phyloP scores from a whole-genome alignment of 2,329 filamentous ascomycete species.

The Aspergillus puulaauensis region DNA sequence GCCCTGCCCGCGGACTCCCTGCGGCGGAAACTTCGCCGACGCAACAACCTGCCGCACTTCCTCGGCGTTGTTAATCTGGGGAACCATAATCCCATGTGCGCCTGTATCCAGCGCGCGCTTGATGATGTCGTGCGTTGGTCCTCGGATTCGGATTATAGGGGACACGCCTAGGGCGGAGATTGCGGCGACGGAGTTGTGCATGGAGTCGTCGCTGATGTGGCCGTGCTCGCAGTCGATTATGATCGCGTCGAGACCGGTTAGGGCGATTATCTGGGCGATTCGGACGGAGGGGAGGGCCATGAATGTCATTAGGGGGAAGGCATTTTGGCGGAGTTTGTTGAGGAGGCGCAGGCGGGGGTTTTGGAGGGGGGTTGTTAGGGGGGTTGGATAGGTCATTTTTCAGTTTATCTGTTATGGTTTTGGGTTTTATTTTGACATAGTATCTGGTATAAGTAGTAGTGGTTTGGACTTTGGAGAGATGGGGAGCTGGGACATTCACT shows the following conservation, averaged over 20 bases:
- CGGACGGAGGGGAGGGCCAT: conserved; percentile 50
- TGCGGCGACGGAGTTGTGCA: conserved; percentile 28
- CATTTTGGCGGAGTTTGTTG: conserved; percentile 42
- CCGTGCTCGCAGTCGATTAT: conserved; percentile 44
- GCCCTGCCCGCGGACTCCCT: conserved; percentile 29
- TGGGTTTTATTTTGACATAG: too few species aligned
- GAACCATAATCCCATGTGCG: conserved; percentile 52
- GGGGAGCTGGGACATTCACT: too few species aligned
- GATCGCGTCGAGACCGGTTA: conserved; percentile 65
- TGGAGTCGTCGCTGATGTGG: conserved; percentile 28
- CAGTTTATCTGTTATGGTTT: too few species aligned
- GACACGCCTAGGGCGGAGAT: conserved; percentile 26
- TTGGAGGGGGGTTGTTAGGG: conserved; percentile 26
- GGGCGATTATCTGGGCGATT: conserved; percentile 56
- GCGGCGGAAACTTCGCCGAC: conserved; percentile 29
- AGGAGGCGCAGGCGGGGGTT: conserved; percentile 29
- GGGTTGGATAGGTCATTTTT: conserved; percentile 26
- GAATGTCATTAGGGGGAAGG: conserved; percentile 51
- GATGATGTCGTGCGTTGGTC: conserved; percentile 21
- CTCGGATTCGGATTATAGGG: conserved; percentile 23
- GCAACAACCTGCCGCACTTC: conserved; percentile 31
- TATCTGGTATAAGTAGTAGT: too few species aligned
- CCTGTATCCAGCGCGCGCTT: conserved; percentile 27
- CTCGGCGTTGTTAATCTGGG: conserved; percentile 51
- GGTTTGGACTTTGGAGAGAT: too few species aligned